Percentiles rank a stretch among this genome's conserved stretches.
These are phyloP conservation scores for Gossypium herbaceum DNA, from an alignment of 345 rosid species.

Conservation along the genomic window DNA sequence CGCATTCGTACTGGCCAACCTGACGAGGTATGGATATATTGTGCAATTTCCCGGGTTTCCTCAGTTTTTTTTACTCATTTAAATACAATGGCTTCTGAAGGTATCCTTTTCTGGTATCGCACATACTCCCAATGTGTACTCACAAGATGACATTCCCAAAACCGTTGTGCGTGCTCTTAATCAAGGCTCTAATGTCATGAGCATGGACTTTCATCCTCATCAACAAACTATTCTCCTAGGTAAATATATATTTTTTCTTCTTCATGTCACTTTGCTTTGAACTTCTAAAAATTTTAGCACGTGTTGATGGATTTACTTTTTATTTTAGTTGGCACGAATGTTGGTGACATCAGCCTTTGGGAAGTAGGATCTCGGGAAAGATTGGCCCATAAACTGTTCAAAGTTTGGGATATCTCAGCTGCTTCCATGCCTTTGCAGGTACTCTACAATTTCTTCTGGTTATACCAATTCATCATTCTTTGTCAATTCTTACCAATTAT, in stretches of 20 bases:
- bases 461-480: slow-evolving; percentile 6
- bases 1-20: slow-evolving; percentile 58
- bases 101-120: slow-evolving; percentile 42
- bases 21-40: slow-evolving; percentile 48
- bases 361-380: slow-evolving; percentile 55
- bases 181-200: slow-evolving; percentile 53
- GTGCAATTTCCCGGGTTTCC: neutral
- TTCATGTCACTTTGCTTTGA: neutral
- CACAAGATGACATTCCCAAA: slow-evolving; percentile 50
- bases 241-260: slow-evolving; percentile 18
- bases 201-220: slow-evolving; percentile 86
- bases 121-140: slow-evolving; percentile 39
- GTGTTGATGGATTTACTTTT: slow-evolving; percentile 8
- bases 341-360: slow-evolving; percentile 64
- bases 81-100: slow-evolving; percentile 21
- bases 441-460: neutral
- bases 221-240: slow-evolving; percentile 67
- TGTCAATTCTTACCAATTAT: neutral
- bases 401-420: slow-evolving; percentile 59
- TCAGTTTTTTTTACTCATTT: neutral
- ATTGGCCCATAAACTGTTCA: slow-evolving; percentile 48
- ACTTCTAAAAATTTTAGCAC: neutral
- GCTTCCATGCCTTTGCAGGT: slow-evolving; percentile 43
- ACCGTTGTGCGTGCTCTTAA: slow-evolving; percentile 44
- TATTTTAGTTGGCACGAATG: slow-evolving; percentile 56